Evolutionary conservation across 225 moss, liverwort and hornwort species (phyloP).

Genomic region (Straminergon stramineum): DNA sequence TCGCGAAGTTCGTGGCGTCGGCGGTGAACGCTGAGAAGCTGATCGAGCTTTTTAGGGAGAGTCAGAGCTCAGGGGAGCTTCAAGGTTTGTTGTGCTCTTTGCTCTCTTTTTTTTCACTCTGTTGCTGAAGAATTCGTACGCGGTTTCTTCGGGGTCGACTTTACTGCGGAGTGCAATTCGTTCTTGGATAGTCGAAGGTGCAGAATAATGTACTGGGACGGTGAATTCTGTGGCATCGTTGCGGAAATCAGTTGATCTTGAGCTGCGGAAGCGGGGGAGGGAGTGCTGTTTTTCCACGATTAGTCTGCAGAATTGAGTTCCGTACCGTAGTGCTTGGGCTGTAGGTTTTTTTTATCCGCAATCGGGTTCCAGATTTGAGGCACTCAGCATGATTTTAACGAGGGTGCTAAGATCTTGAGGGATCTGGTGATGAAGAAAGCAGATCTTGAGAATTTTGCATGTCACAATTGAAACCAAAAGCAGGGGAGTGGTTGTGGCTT

Average conservation of each 20-base stretch:
- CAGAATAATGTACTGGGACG: too few species aligned
- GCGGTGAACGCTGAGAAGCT: constrained; percentile 69
- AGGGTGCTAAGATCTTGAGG: not conserved
- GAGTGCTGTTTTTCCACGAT: not conserved
- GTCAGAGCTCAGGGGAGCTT: constrained; percentile 71
- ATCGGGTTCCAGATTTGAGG: not conserved
- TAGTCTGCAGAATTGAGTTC: not conserved
- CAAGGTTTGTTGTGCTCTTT: constrained; percentile 48
- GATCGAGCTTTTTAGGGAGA: constrained; percentile 74
- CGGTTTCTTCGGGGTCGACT: not conserved
- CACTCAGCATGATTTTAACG: not conserved
- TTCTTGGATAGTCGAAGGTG: not conserved
- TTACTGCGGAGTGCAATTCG: not conserved
- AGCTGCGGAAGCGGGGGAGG: not conserved
- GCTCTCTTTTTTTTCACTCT: not conserved
- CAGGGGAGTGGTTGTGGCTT: not conserved
- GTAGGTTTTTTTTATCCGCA: not conserved
- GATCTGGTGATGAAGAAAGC: not conserved
- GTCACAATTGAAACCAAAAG: not conserved
- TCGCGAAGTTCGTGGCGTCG: constrained; percentile 62
- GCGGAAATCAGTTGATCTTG: not conserved
- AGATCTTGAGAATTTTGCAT: not conserved
- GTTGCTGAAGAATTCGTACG: not conserved
- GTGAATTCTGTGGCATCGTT: not conserved
- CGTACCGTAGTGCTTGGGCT: not conserved